phyloP scores from a whole-genome alignment of 768 basidiomycete species.

The Hypsizygus marmoreus region DNA sequence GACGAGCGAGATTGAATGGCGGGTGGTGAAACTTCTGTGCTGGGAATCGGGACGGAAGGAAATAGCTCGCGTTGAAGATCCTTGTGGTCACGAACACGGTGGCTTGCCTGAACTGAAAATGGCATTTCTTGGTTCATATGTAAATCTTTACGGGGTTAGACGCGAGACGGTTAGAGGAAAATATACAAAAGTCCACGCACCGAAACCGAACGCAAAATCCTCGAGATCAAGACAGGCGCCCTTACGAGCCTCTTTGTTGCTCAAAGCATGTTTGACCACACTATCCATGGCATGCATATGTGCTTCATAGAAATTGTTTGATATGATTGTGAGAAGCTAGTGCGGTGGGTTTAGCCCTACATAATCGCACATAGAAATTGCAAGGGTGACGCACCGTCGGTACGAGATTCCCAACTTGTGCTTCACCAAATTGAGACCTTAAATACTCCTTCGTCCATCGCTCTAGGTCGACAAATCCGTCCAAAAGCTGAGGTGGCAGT shows the following conservation, averaged over 20 bases:
- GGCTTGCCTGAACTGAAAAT: too few species aligned
- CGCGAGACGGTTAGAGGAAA: background rate
- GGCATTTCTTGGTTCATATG: conserved; percentile 11
- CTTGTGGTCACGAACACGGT: too few species aligned
- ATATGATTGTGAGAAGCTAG: conserved; percentile 18
- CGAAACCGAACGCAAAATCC: conserved; percentile 19
- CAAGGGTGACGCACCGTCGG: conserved; percentile 6
- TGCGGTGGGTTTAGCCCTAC: background rate
- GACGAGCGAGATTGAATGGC: too few species aligned
- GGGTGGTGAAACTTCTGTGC: too few species aligned
- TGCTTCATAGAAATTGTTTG: conserved; percentile 20
- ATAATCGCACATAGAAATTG: background rate
- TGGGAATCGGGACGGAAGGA: too few species aligned
- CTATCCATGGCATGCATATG: conserved; percentile 16
- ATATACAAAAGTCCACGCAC: conserved; percentile 1
- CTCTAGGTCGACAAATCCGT: conserved; percentile 13
- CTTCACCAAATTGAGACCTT: conserved; percentile 10
- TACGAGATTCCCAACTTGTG: conserved; percentile 7
- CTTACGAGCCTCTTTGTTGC: conserved; percentile 11
- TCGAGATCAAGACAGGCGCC: conserved; percentile 14
- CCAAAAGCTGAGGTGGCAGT: conserved; percentile 4
- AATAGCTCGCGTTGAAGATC: too few species aligned
- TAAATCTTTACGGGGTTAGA: conserved; percentile 5
- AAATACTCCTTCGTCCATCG: conserved; percentile 18
- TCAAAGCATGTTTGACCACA: conserved; percentile 12